Evolutionary conservation across 352 stramenopile genomes (phyloP).

Genomic region (Blastocystis sp.): DNA sequence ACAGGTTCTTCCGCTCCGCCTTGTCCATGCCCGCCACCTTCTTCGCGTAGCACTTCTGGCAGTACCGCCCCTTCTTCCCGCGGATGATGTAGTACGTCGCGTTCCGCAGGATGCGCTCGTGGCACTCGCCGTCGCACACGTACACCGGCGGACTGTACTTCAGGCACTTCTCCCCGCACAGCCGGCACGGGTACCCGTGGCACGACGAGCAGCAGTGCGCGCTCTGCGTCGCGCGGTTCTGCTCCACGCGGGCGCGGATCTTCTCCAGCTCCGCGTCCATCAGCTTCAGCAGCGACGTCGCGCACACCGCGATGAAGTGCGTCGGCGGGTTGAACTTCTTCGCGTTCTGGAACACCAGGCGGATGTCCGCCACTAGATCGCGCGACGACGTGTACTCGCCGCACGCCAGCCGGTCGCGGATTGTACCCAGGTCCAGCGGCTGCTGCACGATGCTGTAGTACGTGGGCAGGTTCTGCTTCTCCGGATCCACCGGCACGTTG

Average conservation of each 20-base stretch:
- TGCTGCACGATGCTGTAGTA: conserved; percentile 38
- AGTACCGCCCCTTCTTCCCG: conserved; percentile 43
- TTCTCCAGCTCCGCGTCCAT: conserved; percentile 42
- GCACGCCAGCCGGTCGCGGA: conserved; percentile 18
- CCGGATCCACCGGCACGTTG: conserved; percentile 45
- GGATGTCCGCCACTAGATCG: conserved; percentile 21
- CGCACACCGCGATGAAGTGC: conserved; percentile 30
- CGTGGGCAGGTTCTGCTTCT: conserved; percentile 36
- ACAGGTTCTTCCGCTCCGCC: conserved; percentile 37
- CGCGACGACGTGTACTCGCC: background rate
- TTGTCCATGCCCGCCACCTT: conserved; percentile 17
- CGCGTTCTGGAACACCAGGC: conserved; percentile 54
- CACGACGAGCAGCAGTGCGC: conserved; percentile 32
- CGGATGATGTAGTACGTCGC: conserved; percentile 63
- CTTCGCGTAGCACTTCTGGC: conserved; percentile 55
- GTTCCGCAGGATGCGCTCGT: conserved; percentile 52
- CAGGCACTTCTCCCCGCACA: conserved; percentile 52
- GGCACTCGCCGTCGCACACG: conserved; percentile 45
- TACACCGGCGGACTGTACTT: conserved; percentile 37
- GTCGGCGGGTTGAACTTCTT: conserved; percentile 24
- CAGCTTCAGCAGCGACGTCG: background rate
- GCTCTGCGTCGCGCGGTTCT: background rate
- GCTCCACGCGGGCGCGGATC: conserved; percentile 3
- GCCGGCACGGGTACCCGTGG: conserved; percentile 1
- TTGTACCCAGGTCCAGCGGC: conserved; percentile 36